Evolutionary conservation across 2,329 filamentous ascomycete genomes (phyloP).

Genomic region (Colletotrichum costaricense): DNA sequence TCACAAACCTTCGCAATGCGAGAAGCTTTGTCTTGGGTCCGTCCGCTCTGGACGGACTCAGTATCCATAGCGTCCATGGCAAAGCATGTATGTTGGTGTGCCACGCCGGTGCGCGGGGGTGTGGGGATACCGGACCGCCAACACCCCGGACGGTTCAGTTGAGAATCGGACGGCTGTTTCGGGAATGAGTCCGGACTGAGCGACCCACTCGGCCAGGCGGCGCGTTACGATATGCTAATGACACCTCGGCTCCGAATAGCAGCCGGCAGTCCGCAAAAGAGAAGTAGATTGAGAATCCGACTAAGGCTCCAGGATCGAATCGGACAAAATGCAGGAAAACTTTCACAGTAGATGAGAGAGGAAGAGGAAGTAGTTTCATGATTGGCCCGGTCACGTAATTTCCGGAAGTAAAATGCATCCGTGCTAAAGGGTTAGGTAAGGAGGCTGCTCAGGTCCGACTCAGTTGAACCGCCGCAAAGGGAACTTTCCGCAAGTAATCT

Average conservation of each 20-base stretch:
- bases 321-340: not conserved
- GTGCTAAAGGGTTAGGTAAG: constrained; percentile 24
- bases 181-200: not conserved
- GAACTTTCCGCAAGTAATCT: constrained; percentile 21
- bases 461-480: not conserved
- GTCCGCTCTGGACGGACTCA: constrained; percentile 10
- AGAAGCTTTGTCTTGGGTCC: constrained; percentile 4
- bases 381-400: constrained; percentile 31
- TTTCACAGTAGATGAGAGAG: not conserved
- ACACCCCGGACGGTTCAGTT: not conserved
- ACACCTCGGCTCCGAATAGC: constrained; percentile 14
- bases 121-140: not conserved
- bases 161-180: constrained; percentile 1
- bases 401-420: constrained; percentile 28
- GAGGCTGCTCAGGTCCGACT: not conserved
- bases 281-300: not conserved
- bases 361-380: constrained; percentile 24
- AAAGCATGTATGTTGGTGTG: not conserved
- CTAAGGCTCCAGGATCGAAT: not conserved
- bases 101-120: not conserved
- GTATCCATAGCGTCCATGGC: constrained; percentile 13
- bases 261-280: not conserved
- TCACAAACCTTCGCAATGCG: constrained; percentile 23
- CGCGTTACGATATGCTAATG: not conserved
- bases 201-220: constrained; percentile 22